Evolutionary conservation across 2,329 filamentous ascomycete species (phyloP), one percentile per base, ranked within the genome.

Genomic region (Nemania sp.): DNA sequence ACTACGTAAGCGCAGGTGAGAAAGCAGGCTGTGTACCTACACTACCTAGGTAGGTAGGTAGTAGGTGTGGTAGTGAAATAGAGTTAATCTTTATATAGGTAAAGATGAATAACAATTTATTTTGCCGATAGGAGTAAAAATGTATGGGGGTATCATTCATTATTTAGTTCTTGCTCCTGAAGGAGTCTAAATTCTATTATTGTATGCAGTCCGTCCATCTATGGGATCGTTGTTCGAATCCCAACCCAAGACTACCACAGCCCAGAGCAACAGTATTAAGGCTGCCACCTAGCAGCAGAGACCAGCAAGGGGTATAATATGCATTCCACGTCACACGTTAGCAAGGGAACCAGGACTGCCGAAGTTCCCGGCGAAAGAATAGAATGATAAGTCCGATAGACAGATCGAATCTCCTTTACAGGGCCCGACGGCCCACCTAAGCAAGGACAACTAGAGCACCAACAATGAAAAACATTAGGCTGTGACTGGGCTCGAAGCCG

Each of bases 101-200:
- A n/a, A n/a, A n/a, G n/a, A n/a, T 47, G 10, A 35, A 54, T 13
- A 7, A 20, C 7, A 7, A 15, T 18, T 32, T 1, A 13, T 6
- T 35, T 26, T 6, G 27, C 35, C 24, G 22, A 22, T 47, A 32
- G 32, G 18, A 11, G 13, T 15, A 18, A 20, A 56, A 52, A 27
- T 57, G 43, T 32, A 45, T 5, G 52, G n/a, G 62, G 66, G 66
- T 65, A 68, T 68, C 66, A 65, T 65, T 61, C 62, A 65, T 65
- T 65, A 62, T 56, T 18, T 56, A 38, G 27, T 52, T 57, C 41
- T 24, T 65, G 26, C 58, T 54, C 20, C 51, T 27, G 10, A 10
- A 47, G 32, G 22, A 59, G 20, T 54, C 55, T 47, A 27, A 24
- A 41, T 47, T 57, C 27, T 60, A 38, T 22, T 60, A 38, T 59